Evolutionary conservation across 2,329 filamentous ascomycete species (phyloP), one percentile per base, ranked within the genome.

Genomic region (Colletotrichum navitas): DNA sequence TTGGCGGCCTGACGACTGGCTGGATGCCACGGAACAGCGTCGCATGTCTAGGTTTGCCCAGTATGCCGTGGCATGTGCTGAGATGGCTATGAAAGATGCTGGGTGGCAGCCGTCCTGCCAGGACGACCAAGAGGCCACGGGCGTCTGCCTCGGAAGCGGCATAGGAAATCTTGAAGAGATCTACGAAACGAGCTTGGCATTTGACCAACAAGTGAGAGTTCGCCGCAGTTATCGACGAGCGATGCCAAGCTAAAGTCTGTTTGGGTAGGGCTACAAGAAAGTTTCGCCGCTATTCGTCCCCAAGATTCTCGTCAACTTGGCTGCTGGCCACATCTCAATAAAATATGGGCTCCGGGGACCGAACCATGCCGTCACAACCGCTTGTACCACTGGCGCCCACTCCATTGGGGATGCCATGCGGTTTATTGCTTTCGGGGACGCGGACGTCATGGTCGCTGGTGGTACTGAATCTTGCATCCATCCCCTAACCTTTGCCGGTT

Each of bases 381-480:
- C 96, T 69, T 99, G 96, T 80, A 98, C 96, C 0, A 99, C 96
- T 0, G 96, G 96, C 14, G 94, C 95, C 1, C 96, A 99, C 83
- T 94, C 95, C 1, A 91, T 99, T 61, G 96, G 95, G 24, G 96
- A 99, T 80, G 96, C 96, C 7, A 91, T 93, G n/a, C 90, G 95
- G 24, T 94, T 98, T 79, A 95, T 99, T 73, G 89, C 92, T n/a
- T 91, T 91, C 78, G 95, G 94, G 8, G 95, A 98, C 79, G 95
- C 95, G 56, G 89, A 97, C 80, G 92, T 98, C 66, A 98, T 99
- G 94, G 83, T 99, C 11, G 94, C 96, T n/a, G 96, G 96, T 52
- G 95, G 95, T 36, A 90, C 95, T 11, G 96, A 99, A 81, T 94
- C 95, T 0, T 99, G 96, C 80, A 95, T 99, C 67, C 95, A 99